Percentiles rank a stretch among this genome's conserved stretches.
Conservation (phyloP, 1,139 yeast species). For the Zygosaccharomyces sapae region DNA sequence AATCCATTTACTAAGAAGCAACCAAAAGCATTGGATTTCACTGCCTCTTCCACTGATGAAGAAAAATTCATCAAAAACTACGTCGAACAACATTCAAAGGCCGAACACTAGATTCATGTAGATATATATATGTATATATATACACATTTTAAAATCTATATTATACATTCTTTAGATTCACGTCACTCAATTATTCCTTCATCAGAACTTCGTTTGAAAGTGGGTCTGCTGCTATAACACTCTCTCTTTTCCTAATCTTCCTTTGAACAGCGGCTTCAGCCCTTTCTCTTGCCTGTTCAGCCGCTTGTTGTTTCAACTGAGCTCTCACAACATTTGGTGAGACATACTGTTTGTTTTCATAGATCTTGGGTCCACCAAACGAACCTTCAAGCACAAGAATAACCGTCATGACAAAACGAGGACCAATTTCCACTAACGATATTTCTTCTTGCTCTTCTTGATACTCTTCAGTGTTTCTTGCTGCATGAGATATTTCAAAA, state of each 20-base stretch:
- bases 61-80: slow-evolving; percentile 65
- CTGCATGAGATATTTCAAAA: slow-evolving; percentile 82
- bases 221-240: slow-evolving; percentile 75
- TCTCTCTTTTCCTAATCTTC: slow-evolving; percentile 71
- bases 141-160: slow-evolving; percentile 1
- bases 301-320: slow-evolving; percentile 74
- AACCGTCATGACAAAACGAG: slow-evolving; percentile 89
- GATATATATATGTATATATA: not conserved
- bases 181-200: slow-evolving; percentile 38
- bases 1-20: slow-evolving; percentile 67
- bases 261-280: slow-evolving; percentile 75
- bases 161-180: not conserved
- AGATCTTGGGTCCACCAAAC: slow-evolving; percentile 96
- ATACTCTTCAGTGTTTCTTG: slow-evolving; percentile 47
- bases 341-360: slow-evolving; percentile 93
- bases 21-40: slow-evolving; percentile 61
- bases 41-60: slow-evolving; percentile 81
- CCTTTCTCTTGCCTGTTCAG: slow-evolving; percentile 73
- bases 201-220: slow-evolving; percentile 75
- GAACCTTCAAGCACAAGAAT: slow-evolving; percentile 94
- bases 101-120: slow-evolving; percentile 6
- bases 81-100: slow-evolving; percentile 26
- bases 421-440: slow-evolving; percentile 91
- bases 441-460: slow-evolving; percentile 48
- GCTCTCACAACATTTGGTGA: slow-evolving; percentile 95